Evolutionary conservation across 129 eudicot genomes (phyloP), one percentile per base, ranked within the genome.

Genomic region (Oenanthe sinensis): DNA sequence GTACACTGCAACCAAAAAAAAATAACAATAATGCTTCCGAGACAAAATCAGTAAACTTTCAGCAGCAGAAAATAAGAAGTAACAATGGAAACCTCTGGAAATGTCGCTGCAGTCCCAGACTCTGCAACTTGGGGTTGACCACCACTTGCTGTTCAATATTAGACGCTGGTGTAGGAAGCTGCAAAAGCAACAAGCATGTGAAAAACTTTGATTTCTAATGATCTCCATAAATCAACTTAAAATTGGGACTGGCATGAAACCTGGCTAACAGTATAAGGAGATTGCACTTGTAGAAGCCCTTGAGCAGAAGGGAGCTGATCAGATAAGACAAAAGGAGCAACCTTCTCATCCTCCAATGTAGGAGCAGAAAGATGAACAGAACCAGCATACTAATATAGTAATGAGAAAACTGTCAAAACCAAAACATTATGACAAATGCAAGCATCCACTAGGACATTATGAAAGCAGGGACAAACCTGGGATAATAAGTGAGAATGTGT

Each of bases 261-360:
- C 99, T 92, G 96, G 75, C 80, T 81, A 85, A 91, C 87, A 70
- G 91, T 74, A 83, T 77, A 88, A 3, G 90, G 92, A 76, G 93
- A 81, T 60, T 95, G 94, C 65, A 87, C 85, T 81, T 85, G 97
- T 71, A 91, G 75, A 67, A 89, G 87, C 80, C 93, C 92, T 81
- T 86, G 97, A 79, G 89, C 88, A 83, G 94, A 82, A 75, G 97
- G 94, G 47, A 92, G 96, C 82, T 89, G 96, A 83, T 95, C 99
- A 28, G 99, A 83, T 63, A 95, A 87, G 52, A 93, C 92, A 45
- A 95, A 82, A 73, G 92, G 85, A 63, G 90, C 92, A 81, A 94
- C 76, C 87, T 94, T 94, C 74, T 91, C 98, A 75, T 95, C 97
- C 84, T 95, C 96, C 47, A 70, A 70, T 70, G 46, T 33, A 39